Evolutionary conservation across 1,139 yeast species (phyloP).

Genomic region (Debaryomyces psychrophilus): DNA sequence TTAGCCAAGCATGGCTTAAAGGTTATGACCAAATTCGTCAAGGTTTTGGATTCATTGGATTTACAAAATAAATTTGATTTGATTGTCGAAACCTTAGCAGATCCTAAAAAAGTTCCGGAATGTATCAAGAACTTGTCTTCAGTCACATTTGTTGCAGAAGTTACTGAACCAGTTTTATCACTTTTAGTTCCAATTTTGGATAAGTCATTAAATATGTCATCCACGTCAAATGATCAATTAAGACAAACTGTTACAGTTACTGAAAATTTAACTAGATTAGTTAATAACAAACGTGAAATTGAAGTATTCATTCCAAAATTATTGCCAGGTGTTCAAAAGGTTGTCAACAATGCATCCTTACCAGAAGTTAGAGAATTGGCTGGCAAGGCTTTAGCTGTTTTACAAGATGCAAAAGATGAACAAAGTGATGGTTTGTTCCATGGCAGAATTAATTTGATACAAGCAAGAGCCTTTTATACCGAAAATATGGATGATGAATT

Average conservation of each 20-base stretch:
- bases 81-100: slow-evolving; percentile 85
- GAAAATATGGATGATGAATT: slow-evolving; percentile 38
- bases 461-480: slow-evolving; percentile 52
- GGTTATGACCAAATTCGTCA: slow-evolving; percentile 71
- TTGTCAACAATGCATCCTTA: slow-evolving; percentile 84
- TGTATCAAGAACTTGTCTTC: slow-evolving; percentile 89
- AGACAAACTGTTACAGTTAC: slow-evolving; percentile 96
- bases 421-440: slow-evolving; percentile 71
- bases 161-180: slow-evolving; percentile 92
- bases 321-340: slow-evolving; percentile 88
- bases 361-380: slow-evolving; percentile 98
- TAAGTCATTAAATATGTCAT: slow-evolving; percentile 84
- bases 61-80: slow-evolving; percentile 82
- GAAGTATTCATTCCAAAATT: slow-evolving; percentile 83
- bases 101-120: slow-evolving; percentile 85
- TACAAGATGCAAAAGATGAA: slow-evolving; percentile 78
- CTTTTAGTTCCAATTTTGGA: slow-evolving; percentile 89
- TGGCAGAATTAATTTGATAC: slow-evolving; percentile 65
- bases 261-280: slow-evolving; percentile 93
- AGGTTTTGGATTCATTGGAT: slow-evolving; percentile 89
- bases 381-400: slow-evolving; percentile 76
- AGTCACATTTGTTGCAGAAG: slow-evolving; percentile 97
- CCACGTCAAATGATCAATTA: slow-evolving; percentile 92
- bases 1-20: slow-evolving; percentile 82
- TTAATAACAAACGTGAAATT: slow-evolving; percentile 90